Evolutionary conservation across 2,329 filamentous ascomycete species (phyloP).

Genomic region (Fusarium heterosporum): DNA sequence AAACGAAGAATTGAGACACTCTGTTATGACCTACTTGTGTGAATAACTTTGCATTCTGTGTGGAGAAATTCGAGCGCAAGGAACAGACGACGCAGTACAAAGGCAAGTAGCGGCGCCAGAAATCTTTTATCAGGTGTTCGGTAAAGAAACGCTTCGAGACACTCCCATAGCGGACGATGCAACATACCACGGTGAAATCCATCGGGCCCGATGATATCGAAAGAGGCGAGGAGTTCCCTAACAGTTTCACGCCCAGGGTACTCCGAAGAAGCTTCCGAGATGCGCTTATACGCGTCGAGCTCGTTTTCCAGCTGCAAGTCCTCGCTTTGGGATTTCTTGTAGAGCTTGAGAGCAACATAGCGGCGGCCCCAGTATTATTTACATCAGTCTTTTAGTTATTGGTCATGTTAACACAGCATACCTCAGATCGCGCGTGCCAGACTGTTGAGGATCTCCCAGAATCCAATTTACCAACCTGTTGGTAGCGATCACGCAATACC

Average conservation of each 20-base stretch:
- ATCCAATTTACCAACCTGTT: constrained; percentile 56
- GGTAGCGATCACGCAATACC: constrained; percentile 49
- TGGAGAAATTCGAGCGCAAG: constrained; percentile 60
- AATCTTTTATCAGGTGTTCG: constrained; percentile 56
- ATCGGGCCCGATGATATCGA: constrained; percentile 52
- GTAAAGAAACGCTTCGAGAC: constrained; percentile 51
- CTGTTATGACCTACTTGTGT: constrained; percentile 60
- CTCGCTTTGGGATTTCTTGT: constrained; percentile 41
- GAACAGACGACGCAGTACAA: constrained; percentile 55
- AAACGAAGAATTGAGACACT: no score
- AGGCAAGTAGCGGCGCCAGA: constrained; percentile 50
- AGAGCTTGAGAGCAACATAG: constrained; percentile 53
- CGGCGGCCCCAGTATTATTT: constrained; percentile 33
- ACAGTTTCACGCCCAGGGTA: constrained; percentile 51
- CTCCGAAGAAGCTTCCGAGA: constrained; percentile 43
- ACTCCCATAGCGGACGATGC: constrained; percentile 57
- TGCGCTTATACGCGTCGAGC: constrained; percentile 57
- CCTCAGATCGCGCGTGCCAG: constrained; percentile 53
- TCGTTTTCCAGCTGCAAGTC: constrained; percentile 50
- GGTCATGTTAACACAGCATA: constrained; percentile 6
- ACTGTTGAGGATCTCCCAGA: constrained; percentile 57
- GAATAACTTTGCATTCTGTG: constrained; percentile 58
- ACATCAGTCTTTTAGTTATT: no score
- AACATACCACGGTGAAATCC: constrained; percentile 54
- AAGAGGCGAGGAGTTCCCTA: constrained; percentile 53